A percentile compares a stretch with the other conserved stretches of the same genome.
Conservation (phyloP, 176 grass and related monocot genomes). For the Cenchrus purpureus region DNA sequence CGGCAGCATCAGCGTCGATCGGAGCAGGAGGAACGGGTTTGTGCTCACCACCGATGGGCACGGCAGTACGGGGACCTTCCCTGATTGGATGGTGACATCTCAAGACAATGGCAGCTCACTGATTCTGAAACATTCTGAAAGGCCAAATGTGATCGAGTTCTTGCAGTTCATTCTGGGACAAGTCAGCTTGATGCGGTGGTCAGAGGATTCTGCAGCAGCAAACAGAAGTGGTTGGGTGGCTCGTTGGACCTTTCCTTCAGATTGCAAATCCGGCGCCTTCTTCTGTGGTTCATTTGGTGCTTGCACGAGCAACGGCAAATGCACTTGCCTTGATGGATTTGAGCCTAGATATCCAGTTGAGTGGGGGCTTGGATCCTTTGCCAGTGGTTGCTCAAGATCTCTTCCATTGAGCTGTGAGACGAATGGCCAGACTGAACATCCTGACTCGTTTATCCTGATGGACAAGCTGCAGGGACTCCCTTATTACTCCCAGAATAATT, state of each 20-base stretch:
- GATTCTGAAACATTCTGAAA: conserved; percentile 22
- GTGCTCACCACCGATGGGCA: conserved; percentile 45
- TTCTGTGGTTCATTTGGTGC: conserved; percentile 51
- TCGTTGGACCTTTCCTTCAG: conserved; percentile 45
- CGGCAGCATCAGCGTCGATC: conserved; percentile 48
- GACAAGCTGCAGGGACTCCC: conserved; percentile 23
- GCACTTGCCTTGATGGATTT: conserved; percentile 46
- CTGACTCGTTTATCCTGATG: conserved; percentile 5
- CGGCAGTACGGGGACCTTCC: conserved; percentile 18
- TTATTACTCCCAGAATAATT: background rate
- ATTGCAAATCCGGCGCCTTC: conserved; percentile 51
- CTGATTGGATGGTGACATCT: conserved; percentile 51
- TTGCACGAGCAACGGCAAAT: conserved; percentile 28
- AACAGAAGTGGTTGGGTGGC: conserved; percentile 38
- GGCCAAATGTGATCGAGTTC: conserved; percentile 32
- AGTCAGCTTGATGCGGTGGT: conserved; percentile 40
- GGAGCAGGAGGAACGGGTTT: conserved; percentile 38
- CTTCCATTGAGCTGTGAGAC: conserved; percentile 47
- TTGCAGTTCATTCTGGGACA: conserved; percentile 41
- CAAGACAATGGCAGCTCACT: conserved; percentile 35
- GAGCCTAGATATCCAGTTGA: conserved; percentile 20
- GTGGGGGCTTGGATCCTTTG: conserved; percentile 36
- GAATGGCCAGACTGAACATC: conserved; percentile 32
- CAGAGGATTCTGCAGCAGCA: conserved; percentile 6
- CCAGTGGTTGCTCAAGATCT: conserved; percentile 50